Percentiles rank a stretch among this genome's conserved stretches.
Evolutionary conservation across 805 yeast genomes (phyloP).

Genomic region (Myxozyma melibiosi): DNA sequence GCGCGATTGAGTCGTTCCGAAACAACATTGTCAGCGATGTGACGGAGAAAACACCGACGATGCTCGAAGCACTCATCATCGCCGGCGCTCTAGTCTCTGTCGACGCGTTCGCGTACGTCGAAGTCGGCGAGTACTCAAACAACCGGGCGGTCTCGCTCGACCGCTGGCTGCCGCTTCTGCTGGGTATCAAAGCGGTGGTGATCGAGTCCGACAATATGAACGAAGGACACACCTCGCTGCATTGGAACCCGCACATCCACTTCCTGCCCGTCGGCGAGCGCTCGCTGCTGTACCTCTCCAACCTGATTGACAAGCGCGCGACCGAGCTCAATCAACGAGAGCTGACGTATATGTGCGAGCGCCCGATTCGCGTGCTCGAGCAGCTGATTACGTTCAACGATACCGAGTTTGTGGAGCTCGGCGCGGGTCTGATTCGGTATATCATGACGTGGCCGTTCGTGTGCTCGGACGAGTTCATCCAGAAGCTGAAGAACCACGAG

Average conservation of each 20-base stretch:
- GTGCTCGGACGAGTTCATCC: constrained; percentile 32
- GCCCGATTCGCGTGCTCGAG: constrained; percentile 32
- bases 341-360: constrained; percentile 27
- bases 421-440: constrained; percentile 30
- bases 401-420: constrained; percentile 28
- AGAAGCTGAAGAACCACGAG: constrained; percentile 27
- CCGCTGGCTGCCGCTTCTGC: constrained; percentile 32
- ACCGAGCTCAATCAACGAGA: constrained; percentile 31
- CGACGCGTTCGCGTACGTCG: constrained; percentile 31
- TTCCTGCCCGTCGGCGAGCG: constrained; percentile 32
- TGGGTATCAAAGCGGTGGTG: constrained; percentile 32
- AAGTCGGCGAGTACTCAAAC: constrained; percentile 22
- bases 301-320: constrained; percentile 29
- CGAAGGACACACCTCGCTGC: constrained; percentile 18
- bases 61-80: constrained; percentile 28
- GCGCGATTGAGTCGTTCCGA: constrained; percentile 30
- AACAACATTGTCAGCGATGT: constrained; percentile 18
- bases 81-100: constrained; percentile 31
- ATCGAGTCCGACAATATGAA: constrained; percentile 26
- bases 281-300: constrained; percentile 27
- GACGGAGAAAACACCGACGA: constrained; percentile 23
- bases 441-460: constrained; percentile 34
- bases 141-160: constrained; percentile 27
- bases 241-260: constrained; percentile 31
- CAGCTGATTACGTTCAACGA: constrained; percentile 32